phyloP scores from a whole-genome alignment of 768 basidiomycete genomes.

The Boletus sp. region DNA sequence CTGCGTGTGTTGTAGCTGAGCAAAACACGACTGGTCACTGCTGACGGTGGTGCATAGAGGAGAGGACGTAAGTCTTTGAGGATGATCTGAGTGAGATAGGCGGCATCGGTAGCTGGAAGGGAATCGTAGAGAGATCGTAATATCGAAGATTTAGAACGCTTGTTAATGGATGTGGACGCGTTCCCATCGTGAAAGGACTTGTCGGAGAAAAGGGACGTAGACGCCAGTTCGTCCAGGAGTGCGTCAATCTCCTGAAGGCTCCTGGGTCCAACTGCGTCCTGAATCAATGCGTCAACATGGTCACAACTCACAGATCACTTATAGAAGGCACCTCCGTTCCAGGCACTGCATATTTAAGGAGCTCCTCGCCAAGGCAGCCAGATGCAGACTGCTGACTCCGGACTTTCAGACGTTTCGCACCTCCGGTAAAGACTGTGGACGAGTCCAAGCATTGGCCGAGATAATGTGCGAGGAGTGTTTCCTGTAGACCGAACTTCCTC shows the following conservation, averaged over 20 bases:
- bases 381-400: slow-evolving; percentile 43
- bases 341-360: slow-evolving; percentile 42
- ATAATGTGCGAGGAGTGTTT: slow-evolving; percentile 50
- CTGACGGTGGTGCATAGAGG: slow-evolving; percentile 59
- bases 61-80: slow-evolving; percentile 83
- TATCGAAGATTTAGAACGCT: slow-evolving; percentile 34
- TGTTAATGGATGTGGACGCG: slow-evolving; percentile 26
- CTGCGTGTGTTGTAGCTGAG: slow-evolving; percentile 55
- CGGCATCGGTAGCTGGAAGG: slow-evolving; percentile 60
- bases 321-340: slow-evolving; percentile 31
- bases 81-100: slow-evolving; percentile 80
- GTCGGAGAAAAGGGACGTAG: slow-evolving; percentile 59
- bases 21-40: slow-evolving; percentile 47
- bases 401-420: slow-evolving; percentile 24
- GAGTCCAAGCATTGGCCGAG: slow-evolving; percentile 51
- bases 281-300: slow-evolving; percentile 8
- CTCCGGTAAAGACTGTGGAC: slow-evolving; percentile 26
- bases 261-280: slow-evolving; percentile 28
- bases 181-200: slow-evolving; percentile 38
- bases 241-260: slow-evolving; percentile 52
- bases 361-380: slow-evolving; percentile 72
- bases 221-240: slow-evolving; percentile 73
- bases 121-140: slow-evolving; percentile 57
- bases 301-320: not conserved
- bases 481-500: slow-evolving; percentile 72